Percentiles rank a stretch among this genome's conserved stretches.
phyloP scores from a whole-genome alignment of 495 filamentous ascomycete species.

The Parathielavia appendiculata region DNA sequence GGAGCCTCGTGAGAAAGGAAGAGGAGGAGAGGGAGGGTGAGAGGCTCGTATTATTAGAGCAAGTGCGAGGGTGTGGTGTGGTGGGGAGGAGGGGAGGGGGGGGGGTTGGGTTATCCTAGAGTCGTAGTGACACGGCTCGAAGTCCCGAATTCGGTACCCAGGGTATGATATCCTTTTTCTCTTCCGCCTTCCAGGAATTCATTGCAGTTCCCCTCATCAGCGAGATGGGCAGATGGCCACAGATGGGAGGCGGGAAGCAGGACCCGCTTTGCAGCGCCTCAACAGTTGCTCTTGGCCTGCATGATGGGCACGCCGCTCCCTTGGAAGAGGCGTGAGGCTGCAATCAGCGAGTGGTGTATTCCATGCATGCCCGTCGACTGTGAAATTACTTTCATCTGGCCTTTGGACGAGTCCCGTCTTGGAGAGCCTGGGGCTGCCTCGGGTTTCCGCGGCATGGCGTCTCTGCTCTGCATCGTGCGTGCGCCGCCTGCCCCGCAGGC shows the following conservation, averaged over 20 bases:
- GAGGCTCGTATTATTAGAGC: constrained; percentile 36
- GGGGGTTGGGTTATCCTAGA: neutral
- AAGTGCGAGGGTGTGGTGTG: constrained; percentile 26
- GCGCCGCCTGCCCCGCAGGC: neutral
- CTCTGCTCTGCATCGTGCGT: constrained; percentile 4
- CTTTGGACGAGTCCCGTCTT: neutral
- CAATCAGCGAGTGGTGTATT: neutral
- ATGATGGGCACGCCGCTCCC: neutral
- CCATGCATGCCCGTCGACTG: neutral
- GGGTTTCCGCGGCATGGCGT: constrained; percentile 6
- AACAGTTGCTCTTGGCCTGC: constrained; percentile 9
- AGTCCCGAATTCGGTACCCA: constrained; percentile 19
- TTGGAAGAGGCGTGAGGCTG: constrained; percentile 2
- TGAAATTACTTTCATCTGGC: neutral
- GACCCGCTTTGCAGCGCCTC: constrained; percentile 14
- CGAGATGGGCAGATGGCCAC: neutral
- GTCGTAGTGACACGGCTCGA: constrained; percentile 36
- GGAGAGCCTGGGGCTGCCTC: neutral
- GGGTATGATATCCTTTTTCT: neutral
- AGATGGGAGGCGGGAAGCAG: neutral
- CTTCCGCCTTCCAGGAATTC: neutral
- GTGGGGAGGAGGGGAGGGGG: constrained; percentile 16
- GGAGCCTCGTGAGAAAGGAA: constrained; percentile 44
- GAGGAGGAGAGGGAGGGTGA: constrained; percentile 38
- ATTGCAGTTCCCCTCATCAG: no score